Evolutionary conservation across 345 rosid genomes (phyloP).

Genomic region (Lenwebbia sp.): DNA sequence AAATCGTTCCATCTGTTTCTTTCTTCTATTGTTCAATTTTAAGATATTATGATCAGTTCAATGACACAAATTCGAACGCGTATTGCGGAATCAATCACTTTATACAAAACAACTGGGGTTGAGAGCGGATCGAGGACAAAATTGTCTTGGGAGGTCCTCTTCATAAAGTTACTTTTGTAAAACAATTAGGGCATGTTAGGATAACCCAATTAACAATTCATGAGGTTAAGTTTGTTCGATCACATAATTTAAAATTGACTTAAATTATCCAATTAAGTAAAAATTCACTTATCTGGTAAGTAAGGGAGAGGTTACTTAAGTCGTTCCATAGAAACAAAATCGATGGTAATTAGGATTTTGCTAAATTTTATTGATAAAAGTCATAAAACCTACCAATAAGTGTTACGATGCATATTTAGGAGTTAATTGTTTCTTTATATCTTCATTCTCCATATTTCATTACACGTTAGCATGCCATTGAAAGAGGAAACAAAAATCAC

Average conservation of each 20-base stretch:
- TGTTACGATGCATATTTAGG: background rate
- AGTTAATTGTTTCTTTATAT: background rate
- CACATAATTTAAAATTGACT: background rate
- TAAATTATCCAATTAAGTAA: background rate
- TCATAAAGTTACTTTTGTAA: background rate
- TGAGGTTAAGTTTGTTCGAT: background rate
- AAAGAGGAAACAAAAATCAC: background rate
- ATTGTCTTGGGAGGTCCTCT: background rate
- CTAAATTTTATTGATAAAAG: background rate
- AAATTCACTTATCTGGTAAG: background rate
- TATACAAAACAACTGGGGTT: background rate
- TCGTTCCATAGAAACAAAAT: background rate
- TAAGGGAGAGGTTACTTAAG: background rate
- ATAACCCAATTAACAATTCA: background rate
- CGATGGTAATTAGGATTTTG: background rate
- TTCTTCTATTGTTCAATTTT: background rate
- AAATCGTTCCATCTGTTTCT: background rate
- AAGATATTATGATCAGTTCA: background rate
- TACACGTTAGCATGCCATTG: background rate
- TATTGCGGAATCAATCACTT: background rate
- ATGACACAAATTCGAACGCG: background rate
- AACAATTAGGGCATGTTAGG: background rate
- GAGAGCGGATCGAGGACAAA: background rate
- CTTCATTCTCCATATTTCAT: background rate
- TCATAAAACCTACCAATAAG: background rate